Percentiles rank a stretch among this genome's conserved stretches.
phyloP scores from a whole-genome alignment of 495 filamentous ascomycete species.

The Margaritispora aquatica region DNA sequence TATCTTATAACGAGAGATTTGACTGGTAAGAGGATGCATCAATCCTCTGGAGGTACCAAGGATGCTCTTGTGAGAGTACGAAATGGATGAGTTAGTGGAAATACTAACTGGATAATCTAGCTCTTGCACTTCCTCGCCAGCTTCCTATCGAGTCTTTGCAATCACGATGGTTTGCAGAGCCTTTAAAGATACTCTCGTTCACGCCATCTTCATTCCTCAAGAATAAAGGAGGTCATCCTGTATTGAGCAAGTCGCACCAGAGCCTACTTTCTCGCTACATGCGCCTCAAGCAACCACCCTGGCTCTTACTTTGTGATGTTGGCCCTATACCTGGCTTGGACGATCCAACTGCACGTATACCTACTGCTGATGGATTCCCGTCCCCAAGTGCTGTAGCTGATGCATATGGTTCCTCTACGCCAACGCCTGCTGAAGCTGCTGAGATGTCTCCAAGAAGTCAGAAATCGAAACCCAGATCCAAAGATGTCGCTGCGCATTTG shows the following conservation, averaged over 20 bases:
- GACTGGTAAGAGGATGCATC: conserved; percentile 18
- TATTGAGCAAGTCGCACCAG: conserved; percentile 78
- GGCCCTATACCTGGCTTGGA: conserved; percentile 57
- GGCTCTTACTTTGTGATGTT: conserved; percentile 74
- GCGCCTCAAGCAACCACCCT: conserved; percentile 71
- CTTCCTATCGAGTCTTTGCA: conserved; percentile 69
- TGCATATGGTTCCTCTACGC: conserved; percentile 41
- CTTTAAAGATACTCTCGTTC: conserved; percentile 73
- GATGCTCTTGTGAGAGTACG: conserved; percentile 9
- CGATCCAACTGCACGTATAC: conserved; percentile 25
- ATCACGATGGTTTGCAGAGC: conserved; percentile 91
- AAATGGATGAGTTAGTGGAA: background rate
- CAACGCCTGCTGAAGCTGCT: conserved; percentile 54
- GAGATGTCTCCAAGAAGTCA: conserved; percentile 28
- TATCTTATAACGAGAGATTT: conserved; percentile 11
- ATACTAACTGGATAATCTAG: conserved; percentile 28
- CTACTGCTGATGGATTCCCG: conserved; percentile 30
- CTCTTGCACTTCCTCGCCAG: conserved; percentile 71
- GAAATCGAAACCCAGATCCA: conserved; percentile 26
- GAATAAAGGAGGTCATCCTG: conserved; percentile 75
- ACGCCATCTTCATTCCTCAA: conserved; percentile 60
- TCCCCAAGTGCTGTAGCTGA: conserved; percentile 35
- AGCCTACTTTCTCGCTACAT: conserved; percentile 74
- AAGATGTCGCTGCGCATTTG: conserved; percentile 49
- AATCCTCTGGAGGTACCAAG: conserved; percentile 29